Base-by-base conservation (phyloP, 805 yeast genomes). In the Suhomyces emberorum region DNA sequence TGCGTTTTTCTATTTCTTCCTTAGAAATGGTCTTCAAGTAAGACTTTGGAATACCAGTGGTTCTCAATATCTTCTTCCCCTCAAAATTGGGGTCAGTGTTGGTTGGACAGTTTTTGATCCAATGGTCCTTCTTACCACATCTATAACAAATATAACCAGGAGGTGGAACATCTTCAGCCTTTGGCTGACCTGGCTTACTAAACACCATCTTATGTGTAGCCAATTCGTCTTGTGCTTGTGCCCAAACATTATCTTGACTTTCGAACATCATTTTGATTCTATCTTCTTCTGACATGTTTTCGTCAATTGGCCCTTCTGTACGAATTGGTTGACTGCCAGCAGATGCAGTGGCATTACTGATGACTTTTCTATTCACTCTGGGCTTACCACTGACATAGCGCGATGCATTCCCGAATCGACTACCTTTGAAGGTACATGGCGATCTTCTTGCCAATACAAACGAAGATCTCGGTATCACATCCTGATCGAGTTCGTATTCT, bases 31-130 rank as follows among this genome's bases (percentile, higher is more conserved):
- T 83, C 48, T 88, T 84, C 59, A 93, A 76, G 59, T 88, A 88
- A 22, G 95, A 83, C 60, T 83, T 84, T 2, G 99, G 99, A 54
- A 93, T 93, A 81, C 99, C 99, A 0, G 98, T 93, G 0, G 97
- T 89, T 49, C 95, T 76, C 50, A 86, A 83, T 32, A 93, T 83
- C 42, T 95, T 74, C 54, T 86, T 87, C 14, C 95, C 95, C 55
- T 91, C 98, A 74, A 88, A 88, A 49, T 79, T 85, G 2, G 96
- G 96, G 61, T 91, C 98, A 29, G 77, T 79, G 52, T 86, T 83
- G 3, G 95, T 87, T 0, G 99, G 98, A 68, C 99, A 93, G 51
- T 88, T 87, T 54, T 84, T 85, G 41, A 93, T 91, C 88, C 95
- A 91, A 59, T 93, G 99, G 42, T 75, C 76, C 38, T 88, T 93